A percentile compares a stretch with the other conserved stretches of the same genome.
Evolutionary conservation across 106 monocot genomes (phyloP).

Genomic region (Iris macrosiphon): DNA sequence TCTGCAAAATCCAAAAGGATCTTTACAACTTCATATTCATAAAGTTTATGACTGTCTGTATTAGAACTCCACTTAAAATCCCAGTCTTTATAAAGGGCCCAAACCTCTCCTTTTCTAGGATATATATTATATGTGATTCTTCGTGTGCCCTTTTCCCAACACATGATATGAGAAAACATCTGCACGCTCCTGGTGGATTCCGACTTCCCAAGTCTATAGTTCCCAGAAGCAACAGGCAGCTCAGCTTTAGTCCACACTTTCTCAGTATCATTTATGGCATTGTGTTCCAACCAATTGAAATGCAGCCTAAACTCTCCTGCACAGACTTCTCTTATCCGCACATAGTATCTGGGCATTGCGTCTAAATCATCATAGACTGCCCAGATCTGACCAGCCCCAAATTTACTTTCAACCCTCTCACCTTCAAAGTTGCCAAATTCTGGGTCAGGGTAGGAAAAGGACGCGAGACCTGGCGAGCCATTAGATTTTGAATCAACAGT

Average conservation of each 20-base stretch:
- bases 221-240: constrained; percentile 61
- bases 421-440: constrained; percentile 40
- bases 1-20: constrained; percentile 38
- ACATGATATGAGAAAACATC: constrained; percentile 60
- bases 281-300: constrained; percentile 57
- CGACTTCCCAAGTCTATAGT: constrained; percentile 31
- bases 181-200: constrained; percentile 11
- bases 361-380: constrained; percentile 22
- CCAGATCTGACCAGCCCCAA: constrained; percentile 30
- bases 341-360: constrained; percentile 42
- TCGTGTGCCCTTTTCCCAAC: constrained; percentile 24
- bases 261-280: constrained; percentile 21
- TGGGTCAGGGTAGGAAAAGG: constrained; percentile 31
- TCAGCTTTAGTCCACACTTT: constrained; percentile 24
- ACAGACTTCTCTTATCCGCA: constrained; percentile 25
- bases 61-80: constrained; percentile 37
- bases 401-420: constrained; percentile 14
- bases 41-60: constrained; percentile 23
- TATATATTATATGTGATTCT: constrained; percentile 38
- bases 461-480: background rate
- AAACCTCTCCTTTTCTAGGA: constrained; percentile 66
- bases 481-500: background rate
- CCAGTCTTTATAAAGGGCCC: constrained; percentile 73
- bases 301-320: constrained; percentile 25
- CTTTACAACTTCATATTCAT: constrained; percentile 73